These are phyloP conservation scores for Fusarium cyanostomum DNA, from an alignment of 2,329 filamentous ascomycete species.

Conservation along the genomic window DNA sequence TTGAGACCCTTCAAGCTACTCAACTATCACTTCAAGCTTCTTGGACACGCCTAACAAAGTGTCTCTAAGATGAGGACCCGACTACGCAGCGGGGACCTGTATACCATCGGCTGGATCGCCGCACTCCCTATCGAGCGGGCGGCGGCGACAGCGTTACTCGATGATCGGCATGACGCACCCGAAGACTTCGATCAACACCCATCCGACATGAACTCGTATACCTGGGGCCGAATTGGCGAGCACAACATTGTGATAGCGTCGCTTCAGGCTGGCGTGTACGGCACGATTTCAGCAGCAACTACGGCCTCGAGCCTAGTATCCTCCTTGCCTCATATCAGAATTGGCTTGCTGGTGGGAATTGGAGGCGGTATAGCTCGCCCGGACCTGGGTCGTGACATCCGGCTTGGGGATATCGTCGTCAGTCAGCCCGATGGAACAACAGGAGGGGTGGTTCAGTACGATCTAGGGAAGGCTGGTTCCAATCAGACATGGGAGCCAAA, in stretches of 20 bases:
- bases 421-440: conserved; percentile 26
- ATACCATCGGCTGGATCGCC: conserved; percentile 43
- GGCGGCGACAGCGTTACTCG: conserved; percentile 40
- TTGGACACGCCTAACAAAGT: neutral
- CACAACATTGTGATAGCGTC: conserved; percentile 44
- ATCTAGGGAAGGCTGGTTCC: conserved; percentile 26
- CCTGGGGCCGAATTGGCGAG: conserved; percentile 34
- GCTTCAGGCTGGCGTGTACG: conserved; percentile 30
- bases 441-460: conserved; percentile 40
- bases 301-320: conserved; percentile 17
- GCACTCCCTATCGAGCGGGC: conserved; percentile 38
- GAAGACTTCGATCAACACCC: conserved; percentile 5
- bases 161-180: conserved; percentile 30
- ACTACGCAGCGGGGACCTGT: neutral
- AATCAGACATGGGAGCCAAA: neutral
- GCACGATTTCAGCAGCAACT: conserved; percentile 17
- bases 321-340: conserved; percentile 27
- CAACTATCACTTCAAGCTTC: neutral
- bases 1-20: too few species aligned
- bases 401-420: conserved; percentile 43
- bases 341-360: conserved; percentile 46
- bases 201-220: conserved; percentile 41
- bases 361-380: conserved; percentile 51
- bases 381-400: conserved; percentile 26
- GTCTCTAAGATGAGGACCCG: rapidly evolving